A percentile compares a stretch with the other conserved stretches of the same genome.
These are phyloP conservation scores for Striga hermonthica DNA, from an alignment of 305 asterid species.

Conservation along the genomic window DNA sequence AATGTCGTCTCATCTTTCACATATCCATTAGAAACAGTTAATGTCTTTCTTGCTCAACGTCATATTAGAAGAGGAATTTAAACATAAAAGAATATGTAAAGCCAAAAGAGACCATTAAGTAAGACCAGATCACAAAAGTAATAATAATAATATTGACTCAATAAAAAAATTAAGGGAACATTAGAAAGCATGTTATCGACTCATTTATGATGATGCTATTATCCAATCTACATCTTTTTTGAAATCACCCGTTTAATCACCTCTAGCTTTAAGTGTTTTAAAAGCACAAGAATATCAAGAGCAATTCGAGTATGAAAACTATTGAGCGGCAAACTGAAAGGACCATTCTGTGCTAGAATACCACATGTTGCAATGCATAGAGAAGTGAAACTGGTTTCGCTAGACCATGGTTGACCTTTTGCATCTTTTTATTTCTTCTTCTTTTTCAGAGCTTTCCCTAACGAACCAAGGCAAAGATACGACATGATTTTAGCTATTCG, in stretches of 20 bases:
- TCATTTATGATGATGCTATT: not conserved
- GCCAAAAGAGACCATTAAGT: not conserved
- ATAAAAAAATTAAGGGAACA: constrained; percentile 16
- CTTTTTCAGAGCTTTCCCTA: constrained; percentile 96
- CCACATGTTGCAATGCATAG: constrained; percentile 15
- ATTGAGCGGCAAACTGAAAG: constrained; percentile 12
- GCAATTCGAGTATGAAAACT: constrained; percentile 22
- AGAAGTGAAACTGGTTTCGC: not conserved
- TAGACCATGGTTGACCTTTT: constrained; percentile 50
- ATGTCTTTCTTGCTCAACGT: constrained; percentile 46
- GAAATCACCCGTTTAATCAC: constrained; percentile 21
- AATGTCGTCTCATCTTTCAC: constrained; percentile 56
- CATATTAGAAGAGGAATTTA: constrained; percentile 24
- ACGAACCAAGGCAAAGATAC: constrained; percentile 97
- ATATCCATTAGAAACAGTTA: constrained; percentile 48
- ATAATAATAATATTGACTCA: too few species aligned
- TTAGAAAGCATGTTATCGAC: constrained; percentile 13
- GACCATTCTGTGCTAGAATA: constrained; percentile 11
- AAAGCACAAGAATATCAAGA: constrained; percentile 6
- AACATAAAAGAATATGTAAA: not conserved
- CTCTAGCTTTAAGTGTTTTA: constrained; percentile 5
- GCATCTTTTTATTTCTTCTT: constrained; percentile 87
- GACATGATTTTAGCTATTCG: constrained; percentile 94
- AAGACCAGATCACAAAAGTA: constrained; percentile 1
- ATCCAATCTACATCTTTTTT: constrained; percentile 7